Percentiles rank a stretch among this genome's conserved stretches.
phyloP scores from a whole-genome alignment of 2,329 filamentous ascomycete genomes.

The Ascochyta clinopodiicola region DNA sequence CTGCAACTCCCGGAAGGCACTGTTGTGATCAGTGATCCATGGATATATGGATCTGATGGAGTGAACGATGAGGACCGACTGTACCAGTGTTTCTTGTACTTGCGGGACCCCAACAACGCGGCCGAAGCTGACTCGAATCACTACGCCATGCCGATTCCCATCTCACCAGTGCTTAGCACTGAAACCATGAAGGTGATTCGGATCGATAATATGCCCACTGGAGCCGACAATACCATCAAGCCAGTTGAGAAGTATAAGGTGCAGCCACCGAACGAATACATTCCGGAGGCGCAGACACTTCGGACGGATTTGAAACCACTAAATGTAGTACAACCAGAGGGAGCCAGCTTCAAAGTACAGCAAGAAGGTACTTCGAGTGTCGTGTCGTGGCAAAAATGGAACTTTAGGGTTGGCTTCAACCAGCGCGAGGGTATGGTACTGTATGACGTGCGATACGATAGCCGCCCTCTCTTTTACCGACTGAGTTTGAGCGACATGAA shows the following conservation, averaged over 20 bases:
- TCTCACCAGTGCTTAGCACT: slow-evolving; percentile 71
- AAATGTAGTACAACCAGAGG: slow-evolving; percentile 69
- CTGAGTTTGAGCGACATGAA: slow-evolving; percentile 73
- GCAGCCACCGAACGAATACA: slow-evolving; percentile 68
- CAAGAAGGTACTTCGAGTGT: slow-evolving; percentile 61
- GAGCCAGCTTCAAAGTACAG: slow-evolving; percentile 65
- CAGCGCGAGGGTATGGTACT: slow-evolving; percentile 72
- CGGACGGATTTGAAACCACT: slow-evolving; percentile 69
- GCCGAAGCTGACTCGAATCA: slow-evolving; percentile 70
- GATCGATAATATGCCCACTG: slow-evolving; percentile 73
- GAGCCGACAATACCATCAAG: slow-evolving; percentile 65
- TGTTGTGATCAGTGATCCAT: slow-evolving; percentile 66
- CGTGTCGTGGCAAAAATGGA: slow-evolving; percentile 74
- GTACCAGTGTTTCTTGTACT: slow-evolving; percentile 72
- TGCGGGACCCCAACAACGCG: slow-evolving; percentile 67
- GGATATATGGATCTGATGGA: slow-evolving; percentile 71
- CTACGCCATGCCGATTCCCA: slow-evolving; percentile 71
- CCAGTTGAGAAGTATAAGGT: slow-evolving; percentile 64
- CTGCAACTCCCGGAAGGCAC: slow-evolving; percentile 64
- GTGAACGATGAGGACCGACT: slow-evolving; percentile 56
- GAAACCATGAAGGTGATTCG: slow-evolving; percentile 69
- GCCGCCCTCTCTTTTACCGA: slow-evolving; percentile 71
- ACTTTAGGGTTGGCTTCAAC: slow-evolving; percentile 73
- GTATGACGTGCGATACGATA: slow-evolving; percentile 69
- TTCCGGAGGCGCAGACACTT: slow-evolving; percentile 66